Percentiles rank a stretch among this genome's conserved stretches.
phyloP scores from a whole-genome alignment of 2,329 filamentous ascomycete species.

The Cyphellophora attinorum region DNA sequence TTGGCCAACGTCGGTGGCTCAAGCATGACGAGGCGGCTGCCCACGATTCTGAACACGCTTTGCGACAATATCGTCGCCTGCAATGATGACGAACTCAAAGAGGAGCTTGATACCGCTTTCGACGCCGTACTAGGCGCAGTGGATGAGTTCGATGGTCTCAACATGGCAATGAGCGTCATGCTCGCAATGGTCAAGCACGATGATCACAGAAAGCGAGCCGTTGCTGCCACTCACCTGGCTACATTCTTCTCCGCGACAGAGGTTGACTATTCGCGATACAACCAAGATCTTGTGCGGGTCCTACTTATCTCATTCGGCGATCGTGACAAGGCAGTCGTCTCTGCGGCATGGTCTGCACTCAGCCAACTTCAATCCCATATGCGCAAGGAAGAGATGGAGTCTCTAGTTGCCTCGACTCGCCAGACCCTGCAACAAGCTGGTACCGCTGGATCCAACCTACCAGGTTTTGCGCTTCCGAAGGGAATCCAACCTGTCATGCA shows the following conservation, averaged over 20 bases:
- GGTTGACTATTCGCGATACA: slow-evolving; percentile 89
- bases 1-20: slow-evolving; percentile 82
- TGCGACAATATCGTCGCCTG: slow-evolving; percentile 80
- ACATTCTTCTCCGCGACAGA: slow-evolving; percentile 75
- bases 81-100: slow-evolving; percentile 62
- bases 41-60: slow-evolving; percentile 82
- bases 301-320: slow-evolving; percentile 91
- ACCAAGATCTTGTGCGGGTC: slow-evolving; percentile 86
- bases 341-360: slow-evolving; percentile 79
- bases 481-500: slow-evolving; percentile 93
- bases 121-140: slow-evolving; percentile 85
- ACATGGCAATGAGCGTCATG: slow-evolving; percentile 91
- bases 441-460: slow-evolving; percentile 70
- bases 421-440: slow-evolving; percentile 82
- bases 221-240: slow-evolving; percentile 68
- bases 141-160: slow-evolving; percentile 91
- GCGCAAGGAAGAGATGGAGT: slow-evolving; percentile 97
- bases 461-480: slow-evolving; percentile 85
- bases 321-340: slow-evolving; percentile 70
- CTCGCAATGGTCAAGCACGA: slow-evolving; percentile 82
- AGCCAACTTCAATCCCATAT: slow-evolving; percentile 80
- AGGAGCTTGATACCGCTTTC: slow-evolving; percentile 70
- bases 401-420: slow-evolving; percentile 74
- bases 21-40: slow-evolving; percentile 82
- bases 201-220: slow-evolving; percentile 73